Conservation (phyloP, 768 basidiomycete genomes). For the Russula earlei region DNA sequence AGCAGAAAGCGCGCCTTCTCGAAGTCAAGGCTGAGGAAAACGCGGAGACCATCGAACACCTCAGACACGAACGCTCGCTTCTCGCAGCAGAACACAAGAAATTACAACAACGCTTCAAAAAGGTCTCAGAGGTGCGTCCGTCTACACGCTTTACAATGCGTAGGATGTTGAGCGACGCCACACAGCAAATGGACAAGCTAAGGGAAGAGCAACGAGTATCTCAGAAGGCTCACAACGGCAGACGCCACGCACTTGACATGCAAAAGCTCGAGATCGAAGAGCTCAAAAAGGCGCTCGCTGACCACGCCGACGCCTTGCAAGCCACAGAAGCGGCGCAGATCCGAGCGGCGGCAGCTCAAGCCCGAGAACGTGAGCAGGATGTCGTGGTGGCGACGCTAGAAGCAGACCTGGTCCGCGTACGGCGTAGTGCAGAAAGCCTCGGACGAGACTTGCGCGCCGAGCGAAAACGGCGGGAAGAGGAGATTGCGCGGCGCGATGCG, state of each 20-base stretch:
- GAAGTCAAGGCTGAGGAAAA: conserved; percentile 64
- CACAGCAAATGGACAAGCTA: conserved; percentile 52
- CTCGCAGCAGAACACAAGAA: conserved; percentile 63
- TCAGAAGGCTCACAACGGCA: conserved; percentile 58
- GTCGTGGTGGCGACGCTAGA: conserved; percentile 60
- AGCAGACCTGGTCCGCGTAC: conserved; percentile 64
- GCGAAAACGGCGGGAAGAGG: conserved; percentile 55
- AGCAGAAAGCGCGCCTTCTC: conserved; percentile 64
- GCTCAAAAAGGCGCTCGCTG: conserved; percentile 55
- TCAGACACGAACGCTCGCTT: conserved; percentile 67
- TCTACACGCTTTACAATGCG: neutral
- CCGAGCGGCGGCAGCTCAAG: conserved; percentile 32
- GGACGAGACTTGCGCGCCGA: conserved; percentile 67
- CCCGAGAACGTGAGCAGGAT: conserved; percentile 53
- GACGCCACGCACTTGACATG: conserved; percentile 65
- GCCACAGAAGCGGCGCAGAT: conserved; percentile 55
- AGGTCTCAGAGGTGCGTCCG: conserved; percentile 53
- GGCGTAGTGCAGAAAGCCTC: conserved; percentile 66
- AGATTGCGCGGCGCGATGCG: conserved; percentile 38
- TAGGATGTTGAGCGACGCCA: neutral
- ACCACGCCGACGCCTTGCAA: conserved; percentile 53
- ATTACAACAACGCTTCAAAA: conserved; percentile 57
- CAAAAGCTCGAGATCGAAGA: conserved; percentile 67
- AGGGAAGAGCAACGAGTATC: conserved; percentile 51
- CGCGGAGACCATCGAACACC: conserved; percentile 55